Base-by-base conservation (phyloP, 345 rosid genomes). In the Gossypium turneri region DNA sequence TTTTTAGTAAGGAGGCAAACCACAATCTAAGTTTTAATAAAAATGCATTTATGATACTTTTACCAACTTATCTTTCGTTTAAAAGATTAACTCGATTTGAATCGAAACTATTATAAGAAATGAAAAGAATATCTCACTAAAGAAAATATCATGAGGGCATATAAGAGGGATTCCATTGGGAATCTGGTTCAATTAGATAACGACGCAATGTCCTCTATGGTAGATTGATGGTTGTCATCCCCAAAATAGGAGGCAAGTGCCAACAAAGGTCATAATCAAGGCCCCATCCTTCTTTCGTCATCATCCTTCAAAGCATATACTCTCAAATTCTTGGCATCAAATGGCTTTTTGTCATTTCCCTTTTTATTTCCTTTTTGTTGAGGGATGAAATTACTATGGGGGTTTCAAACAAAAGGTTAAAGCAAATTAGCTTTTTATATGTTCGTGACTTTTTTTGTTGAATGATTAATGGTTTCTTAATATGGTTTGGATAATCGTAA, bases 251-350 rank as follows among this genome's bases (percentile, higher is more conserved):
- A 3, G 29, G 15, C 38, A 47, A 47, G 12, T 67, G 56, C 8
- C 24, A 47, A 48, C 72, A 24, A 67, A 67, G 3, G 41, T 24
- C 72, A 24, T 24, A 67, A 67, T 67, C 57, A 67, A n/a, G 12
- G 4, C 9, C 43, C 6, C 29, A 19, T 43, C 16, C 38, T 44
- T 34, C 41, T 25, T n/a, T 2, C 2, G 2, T 45, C 50, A 9
- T 24, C 12, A 2, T 12, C 22, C 2, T 16, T 11, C 24, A 20
- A 5, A 29, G 60, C 6, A 52, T 51, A 69, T 69, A 27, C 60
- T 58, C 12, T 51, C 24, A 20, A 12, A 22, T 24, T 22, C 57
- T 3, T n/a, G 69, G 69, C 3, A 64, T 64, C 69, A 64, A 64
- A 1, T 1, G 22, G 47, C 13, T 2, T 34, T 34, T 1, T 63